phyloP scores from a whole-genome alignment of 208 protist species.

The Trypanosoma melophagium region DNA sequence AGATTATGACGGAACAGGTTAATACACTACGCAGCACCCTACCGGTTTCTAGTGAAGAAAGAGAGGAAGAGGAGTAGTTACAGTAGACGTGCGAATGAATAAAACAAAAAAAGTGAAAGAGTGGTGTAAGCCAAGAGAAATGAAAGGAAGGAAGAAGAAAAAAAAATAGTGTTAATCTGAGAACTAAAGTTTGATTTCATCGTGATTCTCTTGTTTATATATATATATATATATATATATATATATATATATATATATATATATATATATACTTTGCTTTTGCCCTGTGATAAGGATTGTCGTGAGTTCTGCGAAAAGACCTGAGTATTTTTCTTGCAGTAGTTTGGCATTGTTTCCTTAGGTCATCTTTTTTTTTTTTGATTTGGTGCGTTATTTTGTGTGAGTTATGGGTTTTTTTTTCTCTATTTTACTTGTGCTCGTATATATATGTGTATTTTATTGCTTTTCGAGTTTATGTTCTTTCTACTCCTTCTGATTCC shows the following conservation, averaged over 20 bases:
- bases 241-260: background rate
- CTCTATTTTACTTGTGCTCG: no score
- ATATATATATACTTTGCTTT: background rate
- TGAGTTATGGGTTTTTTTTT: no score
- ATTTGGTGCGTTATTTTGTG: no score
- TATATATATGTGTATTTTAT: no score
- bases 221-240: conserved; percentile 8
- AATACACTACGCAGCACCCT: conserved; percentile 4
- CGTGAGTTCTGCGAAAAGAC: no score
- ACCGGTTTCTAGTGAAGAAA: background rate
- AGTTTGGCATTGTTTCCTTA: no score
- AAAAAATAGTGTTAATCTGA: background rate
- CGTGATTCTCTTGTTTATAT: conserved; percentile 11
- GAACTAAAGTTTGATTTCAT: conserved; percentile 2
- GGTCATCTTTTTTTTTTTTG: no score
- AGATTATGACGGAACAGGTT: conserved; percentile 65
- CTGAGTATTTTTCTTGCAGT: no score
- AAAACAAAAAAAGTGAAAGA: conserved; percentile 1
- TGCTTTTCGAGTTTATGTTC: no score
- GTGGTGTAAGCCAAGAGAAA: background rate
- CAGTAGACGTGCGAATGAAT: background rate
- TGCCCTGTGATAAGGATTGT: background rate
- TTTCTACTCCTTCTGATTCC: background rate
- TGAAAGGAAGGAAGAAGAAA: conserved; percentile 20
- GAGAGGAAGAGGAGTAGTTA: background rate